These are phyloP conservation scores for Xylaria nigripes DNA, from an alignment of 495 filamentous ascomycete genomes.

Conservation along the genomic window DNA sequence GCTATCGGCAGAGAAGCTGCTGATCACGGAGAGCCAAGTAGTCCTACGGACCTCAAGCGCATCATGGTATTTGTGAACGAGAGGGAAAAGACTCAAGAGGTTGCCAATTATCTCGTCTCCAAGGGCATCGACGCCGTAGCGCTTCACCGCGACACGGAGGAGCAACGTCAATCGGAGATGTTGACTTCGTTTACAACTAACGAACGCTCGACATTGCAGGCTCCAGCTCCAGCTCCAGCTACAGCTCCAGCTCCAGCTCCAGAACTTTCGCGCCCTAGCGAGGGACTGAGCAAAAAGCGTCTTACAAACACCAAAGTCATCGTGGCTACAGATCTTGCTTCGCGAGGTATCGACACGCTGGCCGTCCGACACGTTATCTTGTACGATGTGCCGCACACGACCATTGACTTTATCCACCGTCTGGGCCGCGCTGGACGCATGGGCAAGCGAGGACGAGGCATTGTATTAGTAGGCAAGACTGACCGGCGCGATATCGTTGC, in stretches of 20 bases:
- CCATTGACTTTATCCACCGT: slow-evolving; percentile 94
- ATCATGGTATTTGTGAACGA: slow-evolving; percentile 98
- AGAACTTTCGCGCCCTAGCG: neutral
- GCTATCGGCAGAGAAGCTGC: slow-evolving; percentile 75
- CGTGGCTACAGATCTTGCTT: slow-evolving; percentile 87
- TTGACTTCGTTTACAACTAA: slow-evolving; percentile 64
- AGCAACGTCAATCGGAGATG: slow-evolving; percentile 63
- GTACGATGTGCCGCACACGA: slow-evolving; percentile 92
- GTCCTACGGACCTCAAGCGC: slow-evolving; percentile 59
- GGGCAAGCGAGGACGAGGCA: slow-evolving; percentile 79
- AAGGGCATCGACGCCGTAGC: slow-evolving; percentile 86
- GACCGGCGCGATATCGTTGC: slow-evolving; percentile 84
- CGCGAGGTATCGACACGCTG: slow-evolving; percentile 90
- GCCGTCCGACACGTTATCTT: slow-evolving; percentile 83
- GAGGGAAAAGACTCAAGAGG: slow-evolving; percentile 73
- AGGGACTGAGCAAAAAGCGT: slow-evolving; percentile 19
- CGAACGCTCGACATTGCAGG: slow-evolving; percentile 34
- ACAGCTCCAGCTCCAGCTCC: neutral
- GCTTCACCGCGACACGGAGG: slow-evolving; percentile 70
- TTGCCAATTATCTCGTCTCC: slow-evolving; percentile 66
- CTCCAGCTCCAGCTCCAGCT: slow-evolving; percentile 9
- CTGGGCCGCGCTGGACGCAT: slow-evolving; percentile 86
- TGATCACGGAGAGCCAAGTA: slow-evolving; percentile 39
- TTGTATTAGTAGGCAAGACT: slow-evolving; percentile 82
- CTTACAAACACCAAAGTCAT: slow-evolving; percentile 75